These are phyloP conservation scores for Cordyceps farinosa DNA, from an alignment of 2,329 filamentous ascomycete genomes.

Conservation along the genomic window DNA sequence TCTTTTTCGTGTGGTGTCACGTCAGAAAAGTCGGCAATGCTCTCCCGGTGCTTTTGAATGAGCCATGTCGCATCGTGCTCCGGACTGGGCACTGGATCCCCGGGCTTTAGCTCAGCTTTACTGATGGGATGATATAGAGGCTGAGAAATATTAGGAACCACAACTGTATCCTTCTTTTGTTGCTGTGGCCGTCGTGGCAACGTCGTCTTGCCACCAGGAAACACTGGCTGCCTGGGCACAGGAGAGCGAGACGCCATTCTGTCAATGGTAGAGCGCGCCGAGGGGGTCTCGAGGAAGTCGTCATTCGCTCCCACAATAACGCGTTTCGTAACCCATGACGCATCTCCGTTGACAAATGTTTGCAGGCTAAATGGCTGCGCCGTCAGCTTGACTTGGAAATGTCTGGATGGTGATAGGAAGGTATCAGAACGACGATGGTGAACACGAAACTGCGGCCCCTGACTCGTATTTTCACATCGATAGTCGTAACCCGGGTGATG, in stretches of 20 bases:
- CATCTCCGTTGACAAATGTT: constrained; percentile 42
- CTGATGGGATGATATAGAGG: constrained; percentile 56
- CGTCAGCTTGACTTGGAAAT: constrained; percentile 42
- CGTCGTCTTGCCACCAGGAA: neutral
- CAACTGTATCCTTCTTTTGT: constrained; percentile 30
- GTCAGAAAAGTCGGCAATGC: constrained; percentile 55
- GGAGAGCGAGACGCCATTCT: constrained; percentile 27
- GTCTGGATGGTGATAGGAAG: constrained; percentile 32
- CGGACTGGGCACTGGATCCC: constrained; percentile 43
- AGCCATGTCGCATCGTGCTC: constrained; percentile 51
- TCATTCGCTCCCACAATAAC: constrained; percentile 34
- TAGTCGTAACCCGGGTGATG: constrained; percentile 46
- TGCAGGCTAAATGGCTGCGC: constrained; percentile 44
- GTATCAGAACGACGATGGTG: constrained; percentile 20
- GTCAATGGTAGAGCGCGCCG: constrained; percentile 15
- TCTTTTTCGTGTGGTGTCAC: constrained; percentile 53
- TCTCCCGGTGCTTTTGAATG: constrained; percentile 56
- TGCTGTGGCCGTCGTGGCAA: constrained; percentile 11
- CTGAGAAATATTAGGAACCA: constrained; percentile 49
- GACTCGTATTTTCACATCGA: constrained; percentile 34
- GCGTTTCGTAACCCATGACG: constrained; percentile 43
- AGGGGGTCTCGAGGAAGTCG: constrained; percentile 21
- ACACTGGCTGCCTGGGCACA: neutral
- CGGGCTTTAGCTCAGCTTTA: constrained; percentile 49
- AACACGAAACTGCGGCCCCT: constrained; percentile 39